Base-by-base conservation (phyloP, 2,329 filamentous ascomycete genomes). In the Ophiostoma quercus region DNA sequence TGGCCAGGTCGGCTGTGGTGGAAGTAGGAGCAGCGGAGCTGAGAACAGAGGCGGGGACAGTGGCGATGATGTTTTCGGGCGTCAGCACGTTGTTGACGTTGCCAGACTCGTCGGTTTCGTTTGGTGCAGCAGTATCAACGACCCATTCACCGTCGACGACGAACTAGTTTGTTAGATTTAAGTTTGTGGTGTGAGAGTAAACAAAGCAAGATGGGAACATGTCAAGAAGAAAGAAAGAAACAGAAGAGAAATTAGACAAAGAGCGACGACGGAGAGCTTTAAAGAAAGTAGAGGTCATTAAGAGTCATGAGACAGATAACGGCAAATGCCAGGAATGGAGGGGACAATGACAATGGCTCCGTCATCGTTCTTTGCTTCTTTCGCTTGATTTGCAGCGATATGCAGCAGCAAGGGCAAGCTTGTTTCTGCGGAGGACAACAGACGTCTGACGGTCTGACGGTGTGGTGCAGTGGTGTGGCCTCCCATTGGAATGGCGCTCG, bases 71-170 rank as follows among this genome's bases (percentile, higher is more conserved):
- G 77, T 92, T 85, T 73, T 92, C 87, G 71, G 90, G 88, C 57
- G 87, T 86, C 70, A 99, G 86, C 73, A 97, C 88, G 87, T 98
- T 98, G 85, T 98, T 98, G 76, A 93, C 84, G 85, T 94, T 97
- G 76, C 91, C 90, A 76, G 88, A 84, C 74, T 86, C 85, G 83
- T 97, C 94, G 77, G 88, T 87, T 81, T 97, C 94, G 80, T 90
- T 89, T 71, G 91, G 91, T 60, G 89, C 90, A 71, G 88, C 88
- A 75, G 89, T 87, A 80, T 97, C 94, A 78, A 89, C 91, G 67
- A 88, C 88, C 95, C 95, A 99, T 75, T 86, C 87, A 75, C 91
- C 92, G 85, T 99, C 92, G 74, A 97, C 94, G 76, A 99, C 91
- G 79, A 97, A 99, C 94, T 97, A 54, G 66, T 22, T 4, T 34